Percentiles rank a stretch among this genome's conserved stretches.
phyloP scores from a whole-genome alignment of 352 stramenopile genomes.

The Stramenopiles sp. region DNA sequence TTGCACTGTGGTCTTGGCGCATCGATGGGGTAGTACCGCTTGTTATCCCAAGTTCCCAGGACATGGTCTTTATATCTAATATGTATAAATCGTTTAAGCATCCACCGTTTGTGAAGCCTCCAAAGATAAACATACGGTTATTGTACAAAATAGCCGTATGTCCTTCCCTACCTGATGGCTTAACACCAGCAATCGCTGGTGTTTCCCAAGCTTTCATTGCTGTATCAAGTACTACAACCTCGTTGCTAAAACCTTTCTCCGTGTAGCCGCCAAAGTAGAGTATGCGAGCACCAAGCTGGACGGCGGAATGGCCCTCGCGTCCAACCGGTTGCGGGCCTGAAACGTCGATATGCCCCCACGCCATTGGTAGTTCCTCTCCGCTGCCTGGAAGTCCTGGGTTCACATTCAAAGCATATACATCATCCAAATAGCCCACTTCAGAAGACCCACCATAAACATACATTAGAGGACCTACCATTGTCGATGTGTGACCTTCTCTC shows the following conservation, averaged over 20 bases:
- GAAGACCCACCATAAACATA: conserved; percentile 12
- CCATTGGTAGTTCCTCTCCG: background rate
- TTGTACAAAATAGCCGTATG: background rate
- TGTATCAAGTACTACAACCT: background rate
- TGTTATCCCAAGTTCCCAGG: conserved; percentile 1
- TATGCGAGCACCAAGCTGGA: background rate
- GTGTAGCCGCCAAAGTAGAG: background rate
- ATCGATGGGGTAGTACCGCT: background rate
- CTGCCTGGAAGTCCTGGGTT: background rate
- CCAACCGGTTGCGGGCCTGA: background rate
- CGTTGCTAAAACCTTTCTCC: conserved; percentile 7
- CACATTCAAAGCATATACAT: conserved; percentile 1
- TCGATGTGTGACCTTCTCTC: background rate
- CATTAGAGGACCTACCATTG: conserved; percentile 6
- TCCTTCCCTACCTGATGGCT: background rate
- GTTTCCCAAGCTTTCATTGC: background rate
- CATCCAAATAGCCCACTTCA: conserved; percentile 7
- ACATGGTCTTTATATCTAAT: conserved; percentile 4
- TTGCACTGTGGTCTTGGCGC: background rate
- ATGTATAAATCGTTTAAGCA: conserved; percentile 7
- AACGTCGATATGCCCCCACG: conserved; percentile 3
- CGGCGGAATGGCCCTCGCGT: background rate
- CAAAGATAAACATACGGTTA: conserved; percentile 7
- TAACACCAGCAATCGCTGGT: background rate
- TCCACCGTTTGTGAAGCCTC: background rate